A percentile compares a stretch with the other conserved stretches of the same genome.
Conservation (phyloP, 352 stramenopile genomes). For the Elongisporangium prolatum region DNA sequence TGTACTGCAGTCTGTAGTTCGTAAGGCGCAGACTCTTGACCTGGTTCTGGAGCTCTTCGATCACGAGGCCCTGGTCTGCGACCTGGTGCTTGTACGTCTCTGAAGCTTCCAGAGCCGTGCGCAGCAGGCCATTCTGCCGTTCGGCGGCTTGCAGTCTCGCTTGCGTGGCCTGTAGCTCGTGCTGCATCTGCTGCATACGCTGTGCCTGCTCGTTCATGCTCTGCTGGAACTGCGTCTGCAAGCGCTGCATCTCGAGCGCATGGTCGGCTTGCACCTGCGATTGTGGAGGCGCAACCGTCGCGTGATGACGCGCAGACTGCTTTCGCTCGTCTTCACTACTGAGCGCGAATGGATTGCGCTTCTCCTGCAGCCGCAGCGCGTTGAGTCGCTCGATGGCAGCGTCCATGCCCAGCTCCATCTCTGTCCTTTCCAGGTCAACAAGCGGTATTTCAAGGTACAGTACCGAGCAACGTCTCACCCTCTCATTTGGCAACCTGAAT, state of each 20-base stretch:
- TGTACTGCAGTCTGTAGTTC: slow-evolving; percentile 69
- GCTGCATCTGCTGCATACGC: slow-evolving; percentile 36
- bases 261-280: slow-evolving; percentile 16
- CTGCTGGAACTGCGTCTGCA: slow-evolving; percentile 46
- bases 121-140: slow-evolving; percentile 54
- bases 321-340: slow-evolving; percentile 1
- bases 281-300: slow-evolving; percentile 10
- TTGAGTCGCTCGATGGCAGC: slow-evolving; percentile 69
- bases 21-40: slow-evolving; percentile 62
- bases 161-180: slow-evolving; percentile 47
- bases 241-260: slow-evolving; percentile 23
- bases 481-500: neutral
- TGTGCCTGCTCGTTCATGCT: slow-evolving; percentile 40
- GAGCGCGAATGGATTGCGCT: slow-evolving; percentile 3
- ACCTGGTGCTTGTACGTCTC: slow-evolving; percentile 43
- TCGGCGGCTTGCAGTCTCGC: slow-evolving; percentile 34
- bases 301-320: neutral
- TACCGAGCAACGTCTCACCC: slow-evolving; percentile 16
- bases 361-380: slow-evolving; percentile 64
- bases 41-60: slow-evolving; percentile 61
- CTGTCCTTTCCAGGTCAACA: slow-evolving; percentile 13
- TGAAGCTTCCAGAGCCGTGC: slow-evolving; percentile 26
- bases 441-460: slow-evolving; percentile 9
- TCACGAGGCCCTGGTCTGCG: slow-evolving; percentile 58
- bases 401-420: slow-evolving; percentile 26